Evolutionary conservation across 371 early-diverging fungal genomes (phyloP), one percentile per base, ranked within the genome.

Genomic region (Apophysomyces sp.): DNA sequence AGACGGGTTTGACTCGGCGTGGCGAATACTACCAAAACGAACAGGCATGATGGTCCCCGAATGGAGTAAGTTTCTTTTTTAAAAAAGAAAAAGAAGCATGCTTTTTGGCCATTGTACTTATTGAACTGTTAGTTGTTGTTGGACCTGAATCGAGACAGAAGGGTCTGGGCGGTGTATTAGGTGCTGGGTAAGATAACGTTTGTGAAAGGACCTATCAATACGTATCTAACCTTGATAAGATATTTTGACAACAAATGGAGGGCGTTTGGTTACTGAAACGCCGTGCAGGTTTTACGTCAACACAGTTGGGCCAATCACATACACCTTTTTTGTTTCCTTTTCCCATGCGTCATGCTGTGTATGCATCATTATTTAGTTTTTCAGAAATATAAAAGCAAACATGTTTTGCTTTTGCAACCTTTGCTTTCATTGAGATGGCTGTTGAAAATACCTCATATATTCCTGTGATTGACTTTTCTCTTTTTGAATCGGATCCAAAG

Each of bases 21-120:
- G 74, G 18, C 65, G 73, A 37, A 56, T 84, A n/a, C 61, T 84
- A 40, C 84, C 81, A 5, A 80, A 76, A 57, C 69, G 81, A 13
- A 79, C 82, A 16, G 85, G 85, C 4, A 72, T 81, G 27, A 54
- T 82, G 39, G 64, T 82, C 21, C 81, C 84, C 15, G 84, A 84
- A 53, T 84, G 81, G 80, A 67, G 78, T 77, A 77, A 55, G 41
- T 27, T 12, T n/a, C n/a, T n/a, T n/a, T n/a, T n/a, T n/a, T n/a
- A n/a, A n/a, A n/a, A n/a, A n/a, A 12, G 9, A 30, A 56, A 30
- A 4, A 44, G 7, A n/a, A 18, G 11, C 15, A 9, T 0, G 13
- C 9, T 52, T 49, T 58, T 26, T 29, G 5, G 39, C n/a, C n/a
- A n/a, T n/a, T n/a, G 51, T 56, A 49, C 16, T 52, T 21, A 29